Base-by-base conservation (phyloP, 2,329 filamentous ascomycete genomes). In the Colletotrichum somersetense region DNA sequence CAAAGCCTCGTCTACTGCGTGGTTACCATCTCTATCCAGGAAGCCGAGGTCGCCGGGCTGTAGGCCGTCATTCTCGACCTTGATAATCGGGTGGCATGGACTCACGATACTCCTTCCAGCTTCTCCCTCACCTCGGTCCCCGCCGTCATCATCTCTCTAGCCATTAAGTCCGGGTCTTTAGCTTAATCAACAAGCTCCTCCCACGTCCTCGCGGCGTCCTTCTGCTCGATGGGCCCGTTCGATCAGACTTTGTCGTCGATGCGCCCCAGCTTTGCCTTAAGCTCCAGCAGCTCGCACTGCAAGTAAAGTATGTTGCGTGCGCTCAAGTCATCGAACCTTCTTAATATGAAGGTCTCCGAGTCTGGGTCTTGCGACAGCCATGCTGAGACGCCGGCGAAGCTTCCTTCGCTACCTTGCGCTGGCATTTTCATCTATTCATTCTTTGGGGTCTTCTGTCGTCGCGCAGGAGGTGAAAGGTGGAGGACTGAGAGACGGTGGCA, bases 101-200 rank as follows among this genome's bases (percentile, higher is more conserved):
- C 55, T 57, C 33, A 57, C 35, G 55, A 14, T 57, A 57, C n/a
- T 57, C 55, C 3, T 23, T 40, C 18, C 18, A 57, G 55, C 35
- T n/a, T 57, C 11, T 10, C 0, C 33, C 55, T 40, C 5, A 35
- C 6, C 18, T 35, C 55, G 3, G 3, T 18, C 55, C 26, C 55
- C 20, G 55, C n/a, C 10, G 30, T 7, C 11, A 57, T 57, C 55
- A 57, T 57, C 33, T 57, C 33, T 0, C 33, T 2, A 8, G 55
- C 55, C n/a, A 18, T 40, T 20, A 33, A 40, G 11, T 58, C 20
- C 12, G 20, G 5, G 5, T 18, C 20, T 16, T 26, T 26, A 12
- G 33, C 12, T 8, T 58, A 33, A 14, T 14, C 20, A 12, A 40
- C 10, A 0, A 57, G 20, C 20, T 12, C n/a, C 40, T 57, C 55